Evolutionary conservation across 2,329 filamentous ascomycete genomes (phyloP).

Genomic region (Phialophora verrucosa): DNA sequence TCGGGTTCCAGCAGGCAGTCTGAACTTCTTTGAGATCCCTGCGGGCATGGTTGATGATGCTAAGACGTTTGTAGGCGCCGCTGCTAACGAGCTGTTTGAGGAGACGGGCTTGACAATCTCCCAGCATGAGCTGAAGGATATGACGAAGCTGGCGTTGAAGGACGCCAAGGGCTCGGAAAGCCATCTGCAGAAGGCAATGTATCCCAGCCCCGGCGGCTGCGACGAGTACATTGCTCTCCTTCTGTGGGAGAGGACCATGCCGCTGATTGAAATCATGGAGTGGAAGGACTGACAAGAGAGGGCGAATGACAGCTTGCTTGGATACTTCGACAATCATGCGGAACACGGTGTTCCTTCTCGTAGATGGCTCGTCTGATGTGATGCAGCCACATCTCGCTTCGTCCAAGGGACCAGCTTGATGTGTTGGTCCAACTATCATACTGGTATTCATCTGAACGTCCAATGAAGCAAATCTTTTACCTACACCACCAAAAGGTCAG

Average conservation of each 20-base stretch:
- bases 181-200: conserved; percentile 56
- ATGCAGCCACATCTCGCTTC: neutral
- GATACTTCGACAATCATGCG: neutral
- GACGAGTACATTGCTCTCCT: conserved; percentile 65
- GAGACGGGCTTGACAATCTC: conserved; percentile 60
- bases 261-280: conserved; percentile 54
- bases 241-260: conserved; percentile 59
- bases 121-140: conserved; percentile 57
- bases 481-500: too few species aligned
- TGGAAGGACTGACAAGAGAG: conserved; percentile 57
- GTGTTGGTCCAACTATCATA: neutral
- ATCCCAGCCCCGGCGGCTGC: conserved; percentile 61
- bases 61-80: conserved; percentile 59
- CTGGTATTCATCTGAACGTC: neutral
- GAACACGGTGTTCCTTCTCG: neutral
- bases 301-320: conserved; percentile 38
- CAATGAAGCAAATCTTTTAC: neutral
- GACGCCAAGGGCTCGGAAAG: conserved; percentile 41
- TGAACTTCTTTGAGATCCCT: conserved; percentile 62
- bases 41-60: conserved; percentile 66
- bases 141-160: conserved; percentile 56
- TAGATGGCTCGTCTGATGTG: neutral
- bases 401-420: neutral
- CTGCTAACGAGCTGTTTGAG: conserved; percentile 62
- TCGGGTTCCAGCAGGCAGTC: conserved; percentile 60